A percentile compares a stretch with the other conserved stretches of the same genome.
Conservation (phyloP, 805 yeast genomes). For the Lipomyces starkeyi region DNA sequence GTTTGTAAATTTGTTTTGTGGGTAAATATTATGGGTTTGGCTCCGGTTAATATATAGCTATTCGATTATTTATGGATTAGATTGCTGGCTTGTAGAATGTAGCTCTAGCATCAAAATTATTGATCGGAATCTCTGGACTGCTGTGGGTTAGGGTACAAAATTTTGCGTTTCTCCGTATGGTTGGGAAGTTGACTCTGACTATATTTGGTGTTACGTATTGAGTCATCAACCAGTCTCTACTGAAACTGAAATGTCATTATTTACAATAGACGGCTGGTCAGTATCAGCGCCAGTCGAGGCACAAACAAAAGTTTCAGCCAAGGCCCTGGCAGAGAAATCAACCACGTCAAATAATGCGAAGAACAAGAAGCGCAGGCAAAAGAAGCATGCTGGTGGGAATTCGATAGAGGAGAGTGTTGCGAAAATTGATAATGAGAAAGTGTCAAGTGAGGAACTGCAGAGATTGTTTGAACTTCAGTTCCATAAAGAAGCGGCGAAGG, state of each 20-base stretch:
- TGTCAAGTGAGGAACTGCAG: constrained; percentile 31
- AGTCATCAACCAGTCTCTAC: neutral
- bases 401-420: neutral
- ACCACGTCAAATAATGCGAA: neutral
- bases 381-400: neutral
- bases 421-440: constrained; percentile 10
- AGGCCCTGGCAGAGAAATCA: neutral
- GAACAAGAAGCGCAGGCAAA: constrained; percentile 7
- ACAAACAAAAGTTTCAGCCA: neutral
- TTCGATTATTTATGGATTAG: neutral
- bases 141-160: too few relatives aligned
- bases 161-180: too few relatives aligned
- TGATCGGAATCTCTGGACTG: too few relatives aligned
- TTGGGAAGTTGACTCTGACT: too few relatives aligned
- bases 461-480: constrained; percentile 29
- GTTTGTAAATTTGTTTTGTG: neutral
- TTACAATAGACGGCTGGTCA: constrained; percentile 35
- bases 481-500: neutral
- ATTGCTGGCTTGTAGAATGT: too few relatives aligned
- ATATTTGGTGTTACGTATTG: neutral
- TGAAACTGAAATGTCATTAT: constrained; percentile 22
- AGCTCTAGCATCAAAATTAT: too few relatives aligned
- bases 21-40: neutral
- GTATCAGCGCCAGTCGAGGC: constrained; percentile 15
- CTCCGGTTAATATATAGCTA: neutral